phyloP scores from a whole-genome alignment of 2,329 filamentous ascomycete species.

The Fusarium falciforme region DNA sequence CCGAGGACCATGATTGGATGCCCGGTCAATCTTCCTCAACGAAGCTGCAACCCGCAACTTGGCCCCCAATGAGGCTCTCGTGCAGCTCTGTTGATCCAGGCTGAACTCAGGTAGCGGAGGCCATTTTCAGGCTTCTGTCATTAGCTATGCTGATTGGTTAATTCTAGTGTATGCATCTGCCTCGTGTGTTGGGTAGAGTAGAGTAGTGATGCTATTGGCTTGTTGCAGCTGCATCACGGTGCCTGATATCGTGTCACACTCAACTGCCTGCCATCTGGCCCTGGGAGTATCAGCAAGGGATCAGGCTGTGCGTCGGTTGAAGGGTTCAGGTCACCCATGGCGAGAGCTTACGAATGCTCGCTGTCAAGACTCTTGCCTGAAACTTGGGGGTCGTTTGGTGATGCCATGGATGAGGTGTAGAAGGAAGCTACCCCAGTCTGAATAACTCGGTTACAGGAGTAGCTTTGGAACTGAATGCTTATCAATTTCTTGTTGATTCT shows the following conservation, averaged over 20 bases:
- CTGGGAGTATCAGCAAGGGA: neutral
- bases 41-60: neutral
- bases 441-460: neutral
- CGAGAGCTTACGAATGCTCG: neutral
- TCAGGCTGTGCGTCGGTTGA: neutral
- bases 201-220: neutral
- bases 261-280: neutral
- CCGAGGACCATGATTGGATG: conserved; percentile 19
- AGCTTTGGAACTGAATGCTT: neutral
- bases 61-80: neutral
- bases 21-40: neutral
- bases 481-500: neutral
- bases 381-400: neutral
- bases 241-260: neutral
- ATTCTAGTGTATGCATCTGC: neutral
- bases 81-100: neutral
- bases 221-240: neutral
- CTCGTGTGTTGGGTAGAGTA: neutral
- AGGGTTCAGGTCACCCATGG: neutral
- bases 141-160: neutral
- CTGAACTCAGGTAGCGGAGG: neutral
- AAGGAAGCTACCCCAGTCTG: neutral
- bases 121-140: neutral
- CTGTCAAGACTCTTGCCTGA: neutral
- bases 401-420: neutral